A percentile compares a stretch with the other conserved stretches of the same genome.
Conservation (phyloP, 805 yeast species). For the Nakazawaea pomicola region DNA sequence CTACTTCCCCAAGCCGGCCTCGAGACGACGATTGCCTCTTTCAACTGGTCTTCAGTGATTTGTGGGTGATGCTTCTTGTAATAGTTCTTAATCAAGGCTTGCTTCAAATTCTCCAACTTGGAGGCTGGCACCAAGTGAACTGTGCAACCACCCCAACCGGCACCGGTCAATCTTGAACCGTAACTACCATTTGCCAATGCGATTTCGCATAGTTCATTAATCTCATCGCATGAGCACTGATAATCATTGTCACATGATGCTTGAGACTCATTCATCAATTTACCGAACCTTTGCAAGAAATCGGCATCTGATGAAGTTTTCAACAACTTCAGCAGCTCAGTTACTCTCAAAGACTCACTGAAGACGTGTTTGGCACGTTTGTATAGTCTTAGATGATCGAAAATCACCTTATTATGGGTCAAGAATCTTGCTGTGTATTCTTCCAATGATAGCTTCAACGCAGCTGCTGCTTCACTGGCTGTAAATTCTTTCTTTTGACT, state of each 20-base stretch:
- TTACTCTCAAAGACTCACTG: constrained; percentile 55
- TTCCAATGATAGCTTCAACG: constrained; percentile 35
- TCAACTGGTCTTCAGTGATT: constrained; percentile 38
- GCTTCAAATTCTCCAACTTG: constrained; percentile 30
- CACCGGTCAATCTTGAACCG: constrained; percentile 74
- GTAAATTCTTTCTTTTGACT: constrained; percentile 43
- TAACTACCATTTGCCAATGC: constrained; percentile 52
- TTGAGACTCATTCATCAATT: constrained; percentile 57
- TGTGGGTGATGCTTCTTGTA: constrained; percentile 44
- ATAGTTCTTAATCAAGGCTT: constrained; percentile 45
- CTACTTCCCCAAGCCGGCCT: constrained; percentile 54
- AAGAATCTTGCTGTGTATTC: constrained; percentile 42
- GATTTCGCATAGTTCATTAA: constrained; percentile 47
- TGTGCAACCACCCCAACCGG: constrained; percentile 75
- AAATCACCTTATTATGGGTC: constrained; percentile 52
- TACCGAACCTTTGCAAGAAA: constrained; percentile 43
- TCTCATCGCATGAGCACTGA: constrained; percentile 52
- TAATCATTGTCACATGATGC: constrained; percentile 40
- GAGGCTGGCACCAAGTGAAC: constrained; percentile 55
- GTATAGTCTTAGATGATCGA: constrained; percentile 48
- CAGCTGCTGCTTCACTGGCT: constrained; percentile 40
- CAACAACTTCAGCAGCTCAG: constrained; percentile 34
- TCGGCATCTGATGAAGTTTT: constrained; percentile 21
- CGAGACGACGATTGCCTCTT: constrained; percentile 48
- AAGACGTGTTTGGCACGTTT: constrained; percentile 60